phyloP scores from a whole-genome alignment of 164 flowering plant species.

The Warburgia ugandensis region DNA sequence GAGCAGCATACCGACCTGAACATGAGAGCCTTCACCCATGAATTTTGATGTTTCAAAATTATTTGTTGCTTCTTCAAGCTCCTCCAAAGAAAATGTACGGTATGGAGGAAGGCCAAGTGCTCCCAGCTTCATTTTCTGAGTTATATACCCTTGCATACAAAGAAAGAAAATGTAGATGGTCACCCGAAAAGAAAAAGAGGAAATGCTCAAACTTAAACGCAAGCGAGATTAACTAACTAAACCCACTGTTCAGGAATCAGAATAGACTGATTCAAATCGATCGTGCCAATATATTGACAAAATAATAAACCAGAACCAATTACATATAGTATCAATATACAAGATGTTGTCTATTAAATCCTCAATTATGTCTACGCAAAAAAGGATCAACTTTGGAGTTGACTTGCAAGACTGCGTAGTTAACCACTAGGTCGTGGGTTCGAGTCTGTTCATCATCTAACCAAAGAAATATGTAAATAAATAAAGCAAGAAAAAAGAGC shows the following conservation, averaged over 20 bases:
- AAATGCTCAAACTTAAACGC: not conserved
- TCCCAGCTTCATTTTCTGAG: constrained; percentile 73
- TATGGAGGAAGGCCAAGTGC: constrained; percentile 79
- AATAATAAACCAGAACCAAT: too few species aligned
- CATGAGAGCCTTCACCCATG: constrained; percentile 83
- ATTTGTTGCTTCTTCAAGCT: constrained; percentile 79
- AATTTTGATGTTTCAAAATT: constrained; percentile 66
- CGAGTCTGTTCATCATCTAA: too few species aligned
- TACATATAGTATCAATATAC: too few species aligned
- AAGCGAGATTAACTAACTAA: not conserved
- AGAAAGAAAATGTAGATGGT: too few species aligned
- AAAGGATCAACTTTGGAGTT: too few species aligned
- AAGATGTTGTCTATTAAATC: too few species aligned
- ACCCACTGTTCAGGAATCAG: not conserved
- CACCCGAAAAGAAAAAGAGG: not conserved
- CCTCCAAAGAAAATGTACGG: constrained; percentile 77
- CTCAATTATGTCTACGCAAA: too few species aligned
- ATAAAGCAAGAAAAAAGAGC: too few species aligned
- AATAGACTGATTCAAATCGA: not conserved
- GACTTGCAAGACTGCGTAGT: too few species aligned
- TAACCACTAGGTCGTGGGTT: too few species aligned
- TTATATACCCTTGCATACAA: constrained; percentile 69
- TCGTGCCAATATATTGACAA: too few species aligned
- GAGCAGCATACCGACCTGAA: constrained; percentile 46
- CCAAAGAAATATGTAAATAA: too few species aligned